These are phyloP conservation scores for Tulasnella sp. DNA, from an alignment of 768 basidiomycete genomes.

Conservation along the genomic window DNA sequence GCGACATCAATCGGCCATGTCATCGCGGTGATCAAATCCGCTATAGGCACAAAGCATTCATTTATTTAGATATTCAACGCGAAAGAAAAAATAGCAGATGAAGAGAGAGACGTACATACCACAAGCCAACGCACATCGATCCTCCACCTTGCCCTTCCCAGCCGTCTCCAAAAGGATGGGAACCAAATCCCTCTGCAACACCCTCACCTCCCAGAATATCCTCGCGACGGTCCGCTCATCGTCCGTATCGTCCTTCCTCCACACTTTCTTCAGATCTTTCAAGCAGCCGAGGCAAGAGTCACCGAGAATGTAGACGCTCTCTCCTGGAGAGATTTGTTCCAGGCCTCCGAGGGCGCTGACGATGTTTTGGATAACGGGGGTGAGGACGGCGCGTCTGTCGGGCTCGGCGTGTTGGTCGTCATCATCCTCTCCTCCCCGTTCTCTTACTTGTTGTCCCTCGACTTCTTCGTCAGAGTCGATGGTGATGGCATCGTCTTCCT, in stretches of 20 bases:
- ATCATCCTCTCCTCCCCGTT: too few relatives aligned
- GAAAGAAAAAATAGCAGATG: too few relatives aligned
- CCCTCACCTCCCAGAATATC: slow-evolving; percentile 81
- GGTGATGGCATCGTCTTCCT: too few relatives aligned
- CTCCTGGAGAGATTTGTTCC: slow-evolving; percentile 33
- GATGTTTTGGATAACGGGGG: slow-evolving; percentile 59
- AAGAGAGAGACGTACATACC: too few relatives aligned
- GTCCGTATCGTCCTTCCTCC: slow-evolving; percentile 94
- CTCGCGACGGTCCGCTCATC: slow-evolving; percentile 93
- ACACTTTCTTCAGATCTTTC: slow-evolving; percentile 89
- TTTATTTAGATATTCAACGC: background rate
- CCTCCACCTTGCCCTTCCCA: slow-evolving; percentile 64
- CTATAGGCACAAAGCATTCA: slow-evolving; percentile 20
- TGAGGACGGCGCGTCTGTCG: slow-evolving; percentile 34
- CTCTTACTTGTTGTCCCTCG: too few relatives aligned
- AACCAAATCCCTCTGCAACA: slow-evolving; percentile 77
- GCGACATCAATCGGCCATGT: slow-evolving; percentile 98
- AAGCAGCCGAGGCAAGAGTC: slow-evolving; percentile 77
- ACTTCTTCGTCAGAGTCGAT: too few relatives aligned
- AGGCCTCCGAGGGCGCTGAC: slow-evolving; percentile 73
- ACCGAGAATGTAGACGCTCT: slow-evolving; percentile 56
- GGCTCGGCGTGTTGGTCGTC: too few relatives aligned
- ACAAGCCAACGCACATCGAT: slow-evolving; percentile 71
- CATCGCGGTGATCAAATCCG: slow-evolving; percentile 90
- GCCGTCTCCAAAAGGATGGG: slow-evolving; percentile 76